These are phyloP conservation scores for Rhynchosporium agropyri DNA, from an alignment of 2,329 filamentous ascomycete genomes.

Conservation along the genomic window DNA sequence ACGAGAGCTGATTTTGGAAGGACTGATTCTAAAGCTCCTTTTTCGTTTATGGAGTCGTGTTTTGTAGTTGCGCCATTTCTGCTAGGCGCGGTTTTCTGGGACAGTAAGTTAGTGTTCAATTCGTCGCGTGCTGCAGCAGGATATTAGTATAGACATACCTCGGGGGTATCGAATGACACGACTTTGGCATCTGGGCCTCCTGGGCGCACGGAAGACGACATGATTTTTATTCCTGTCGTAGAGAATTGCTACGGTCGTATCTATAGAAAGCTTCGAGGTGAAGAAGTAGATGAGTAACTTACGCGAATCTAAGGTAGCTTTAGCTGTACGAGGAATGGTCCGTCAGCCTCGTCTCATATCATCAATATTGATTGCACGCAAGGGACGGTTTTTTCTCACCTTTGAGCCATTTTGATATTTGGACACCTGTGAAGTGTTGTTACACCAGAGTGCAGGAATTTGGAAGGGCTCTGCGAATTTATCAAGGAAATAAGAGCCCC, in stretches of 20 bases:
- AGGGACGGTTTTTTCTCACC: neutral
- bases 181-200: constrained; percentile 14
- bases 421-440: neutral
- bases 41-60: neutral
- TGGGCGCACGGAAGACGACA: constrained; percentile 9
- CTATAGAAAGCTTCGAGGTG: neutral
- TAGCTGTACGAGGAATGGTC: too few species aligned
- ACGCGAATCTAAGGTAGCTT: neutral
- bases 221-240: neutral
- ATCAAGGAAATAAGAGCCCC: constrained; percentile 8
- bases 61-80: constrained; percentile 2
- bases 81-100: neutral
- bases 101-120: constrained; percentile 1
- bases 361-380: neutral
- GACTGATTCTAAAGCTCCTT: neutral
- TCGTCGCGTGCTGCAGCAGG: neutral
- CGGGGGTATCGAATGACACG: constrained; percentile 7
- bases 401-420: neutral
- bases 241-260: neutral
- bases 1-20: neutral
- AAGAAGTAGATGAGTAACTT: constrained; percentile 5
- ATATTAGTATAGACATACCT: neutral
- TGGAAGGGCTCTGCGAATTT: neutral
- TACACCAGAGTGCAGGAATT: constrained; percentile 1
- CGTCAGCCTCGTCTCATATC: neutral